A percentile compares a stretch with the other conserved stretches of the same genome.
Conservation (phyloP, 2,329 filamentous ascomycete species). For the Emmonsia crescens region DNA sequence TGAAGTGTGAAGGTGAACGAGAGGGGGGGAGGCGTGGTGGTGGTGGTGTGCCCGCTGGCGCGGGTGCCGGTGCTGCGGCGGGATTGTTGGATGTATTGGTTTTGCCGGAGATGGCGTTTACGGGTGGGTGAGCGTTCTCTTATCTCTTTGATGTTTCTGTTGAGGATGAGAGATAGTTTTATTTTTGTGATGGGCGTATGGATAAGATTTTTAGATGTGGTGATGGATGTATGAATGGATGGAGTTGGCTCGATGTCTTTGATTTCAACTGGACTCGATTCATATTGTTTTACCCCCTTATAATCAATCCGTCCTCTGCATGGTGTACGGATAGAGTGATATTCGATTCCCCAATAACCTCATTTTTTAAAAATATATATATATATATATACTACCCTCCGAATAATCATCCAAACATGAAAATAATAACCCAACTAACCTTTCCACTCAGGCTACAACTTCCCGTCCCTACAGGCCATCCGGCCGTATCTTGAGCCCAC, state of each 20-base stretch:
- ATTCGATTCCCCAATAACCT: no score
- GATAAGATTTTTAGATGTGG: background rate
- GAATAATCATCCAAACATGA: background rate
- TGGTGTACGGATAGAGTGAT: background rate
- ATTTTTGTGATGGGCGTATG: background rate
- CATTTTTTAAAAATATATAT: no score
- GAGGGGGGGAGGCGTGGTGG: constrained; percentile 10
- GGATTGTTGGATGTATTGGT: constrained; percentile 44
- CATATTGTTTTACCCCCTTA: background rate
- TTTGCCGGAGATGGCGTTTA: constrained; percentile 52
- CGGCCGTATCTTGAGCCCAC: constrained; percentile 50
- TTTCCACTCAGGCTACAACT: constrained; percentile 48
- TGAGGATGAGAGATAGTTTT: background rate
- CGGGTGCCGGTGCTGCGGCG: constrained; percentile 13
- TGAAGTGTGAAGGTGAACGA: constrained; percentile 13
- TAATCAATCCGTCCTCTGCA: background rate
- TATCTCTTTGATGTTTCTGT: background rate
- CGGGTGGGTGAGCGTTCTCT: constrained; percentile 31
- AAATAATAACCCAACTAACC: background rate
- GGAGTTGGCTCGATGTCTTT: background rate
- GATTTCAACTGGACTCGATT: background rate
- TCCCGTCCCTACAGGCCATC: constrained; percentile 47
- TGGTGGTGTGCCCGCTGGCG: constrained; percentile 3
- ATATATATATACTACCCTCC: no score
- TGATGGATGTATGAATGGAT: background rate